Evolutionary conservation across 371 early-diverging fungal species (phyloP).

Genomic region (Chytridium lagenaria): DNA sequence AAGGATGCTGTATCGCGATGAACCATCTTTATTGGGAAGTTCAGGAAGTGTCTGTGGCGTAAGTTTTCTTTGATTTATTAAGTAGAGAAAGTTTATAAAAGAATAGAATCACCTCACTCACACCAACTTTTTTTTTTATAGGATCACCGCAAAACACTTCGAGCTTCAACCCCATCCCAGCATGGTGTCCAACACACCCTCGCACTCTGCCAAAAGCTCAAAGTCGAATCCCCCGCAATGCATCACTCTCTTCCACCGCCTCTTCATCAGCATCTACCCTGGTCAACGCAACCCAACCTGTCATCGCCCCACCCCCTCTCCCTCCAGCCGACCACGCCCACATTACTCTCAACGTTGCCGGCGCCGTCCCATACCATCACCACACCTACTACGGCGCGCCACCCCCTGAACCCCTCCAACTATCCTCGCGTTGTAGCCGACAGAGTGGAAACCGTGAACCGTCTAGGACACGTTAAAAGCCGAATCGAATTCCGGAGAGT

Average conservation of each 20-base stretch:
- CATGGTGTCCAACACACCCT: too few species aligned
- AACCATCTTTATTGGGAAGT: too few species aligned
- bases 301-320: background rate
- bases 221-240: too few species aligned
- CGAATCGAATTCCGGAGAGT: slow-evolving; percentile 22
- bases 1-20: slow-evolving; percentile 29
- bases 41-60: too few species aligned
- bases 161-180: too few species aligned
- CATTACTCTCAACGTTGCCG: slow-evolving; percentile 26
- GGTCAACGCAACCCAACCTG: background rate
- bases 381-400: background rate
- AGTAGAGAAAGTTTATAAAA: too few species aligned
- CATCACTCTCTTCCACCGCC: background rate
- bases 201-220: too few species aligned
- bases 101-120: too few species aligned
- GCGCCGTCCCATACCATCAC: slow-evolving; percentile 20
- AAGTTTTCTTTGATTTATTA: too few species aligned
- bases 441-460: slow-evolving; percentile 17
- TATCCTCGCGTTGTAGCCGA: slow-evolving; percentile 16
- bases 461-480: slow-evolving; percentile 19
- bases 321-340: slow-evolving; percentile 26
- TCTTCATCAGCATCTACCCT: background rate
- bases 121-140: too few species aligned
- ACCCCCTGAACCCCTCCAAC: background rate
- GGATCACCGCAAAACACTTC: too few species aligned